Evolutionary conservation across 345 rosid species (phyloP).

Genomic region (Syzygium aromaticum): DNA sequence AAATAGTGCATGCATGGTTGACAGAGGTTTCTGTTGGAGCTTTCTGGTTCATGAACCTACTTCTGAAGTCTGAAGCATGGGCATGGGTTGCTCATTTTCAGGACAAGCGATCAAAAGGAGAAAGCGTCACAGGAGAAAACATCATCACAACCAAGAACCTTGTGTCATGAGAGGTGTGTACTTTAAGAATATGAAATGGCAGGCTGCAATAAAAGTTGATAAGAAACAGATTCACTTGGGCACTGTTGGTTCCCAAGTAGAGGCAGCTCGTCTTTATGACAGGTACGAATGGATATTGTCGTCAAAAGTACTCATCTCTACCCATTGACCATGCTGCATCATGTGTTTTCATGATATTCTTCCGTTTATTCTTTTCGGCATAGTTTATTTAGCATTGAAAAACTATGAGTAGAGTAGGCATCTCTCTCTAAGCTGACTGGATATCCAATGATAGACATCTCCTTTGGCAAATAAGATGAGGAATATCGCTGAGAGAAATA

Average conservation of each 20-base stretch:
- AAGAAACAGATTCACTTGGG: constrained; percentile 97
- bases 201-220: constrained; percentile 95
- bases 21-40: neutral
- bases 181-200: constrained; percentile 99
- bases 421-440: neutral
- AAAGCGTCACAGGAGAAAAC: constrained; percentile 87
- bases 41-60: neutral
- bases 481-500: neutral
- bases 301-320: neutral
- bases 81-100: constrained; percentile 8
- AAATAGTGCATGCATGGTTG: neutral
- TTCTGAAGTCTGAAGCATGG: neutral
- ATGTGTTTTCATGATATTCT: neutral
- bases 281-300: constrained; percentile 29
- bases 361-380: neutral
- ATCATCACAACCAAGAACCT: constrained; percentile 76
- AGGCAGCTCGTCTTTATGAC: constrained; percentile 91
- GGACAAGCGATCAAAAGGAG: constrained; percentile 83
- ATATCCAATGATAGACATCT: neutral
- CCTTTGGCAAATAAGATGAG: neutral
- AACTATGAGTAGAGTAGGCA: neutral
- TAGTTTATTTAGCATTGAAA: neutral
- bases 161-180: constrained; percentile 98
- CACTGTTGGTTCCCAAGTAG: constrained; percentile 87
- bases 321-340: neutral